These are phyloP conservation scores for Hygrophorus pudorinus DNA, from an alignment of 768 basidiomycete species.

Conservation along the genomic window DNA sequence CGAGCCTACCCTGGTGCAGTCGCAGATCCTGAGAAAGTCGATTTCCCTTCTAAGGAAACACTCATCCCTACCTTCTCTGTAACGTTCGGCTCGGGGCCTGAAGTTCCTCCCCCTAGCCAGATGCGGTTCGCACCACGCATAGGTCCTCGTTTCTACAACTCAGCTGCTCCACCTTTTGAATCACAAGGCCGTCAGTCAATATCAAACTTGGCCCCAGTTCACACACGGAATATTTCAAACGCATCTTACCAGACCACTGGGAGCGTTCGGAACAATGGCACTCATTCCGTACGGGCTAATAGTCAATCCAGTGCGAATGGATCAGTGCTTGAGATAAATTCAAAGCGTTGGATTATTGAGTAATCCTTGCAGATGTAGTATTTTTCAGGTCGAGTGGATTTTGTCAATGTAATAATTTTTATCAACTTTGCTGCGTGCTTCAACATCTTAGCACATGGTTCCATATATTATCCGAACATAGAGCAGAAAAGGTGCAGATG, in stretches of 20 bases:
- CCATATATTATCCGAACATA: not conserved
- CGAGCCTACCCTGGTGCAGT: constrained; percentile 21
- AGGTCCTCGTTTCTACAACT: constrained; percentile 41
- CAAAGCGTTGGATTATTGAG: constrained; percentile 49
- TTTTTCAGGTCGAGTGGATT: too few species aligned
- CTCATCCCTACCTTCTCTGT: constrained; percentile 47
- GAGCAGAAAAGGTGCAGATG: too few species aligned
- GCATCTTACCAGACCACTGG: too few species aligned
- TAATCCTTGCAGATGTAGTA: too few species aligned
- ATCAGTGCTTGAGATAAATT: not conserved
- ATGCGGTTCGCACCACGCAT: constrained; percentile 25
- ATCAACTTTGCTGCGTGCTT: not conserved
- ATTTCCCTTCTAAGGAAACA: constrained; percentile 46
- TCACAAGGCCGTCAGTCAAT: too few species aligned
- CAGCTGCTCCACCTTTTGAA: constrained; percentile 12
- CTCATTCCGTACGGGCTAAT: too few species aligned
- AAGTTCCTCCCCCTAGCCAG: constrained; percentile 27
- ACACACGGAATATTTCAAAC: too few species aligned
- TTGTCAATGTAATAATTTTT: too few species aligned
- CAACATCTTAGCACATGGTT: too few species aligned
- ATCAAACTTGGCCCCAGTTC: too few species aligned
- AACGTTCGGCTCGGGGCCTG: constrained; percentile 23
- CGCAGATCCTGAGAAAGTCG: constrained; percentile 45
- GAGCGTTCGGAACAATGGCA: too few species aligned
- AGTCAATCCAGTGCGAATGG: too few species aligned